Conservation (phyloP, 169 alveolate genomes). For the Cryptosporidium parvum region DNA sequence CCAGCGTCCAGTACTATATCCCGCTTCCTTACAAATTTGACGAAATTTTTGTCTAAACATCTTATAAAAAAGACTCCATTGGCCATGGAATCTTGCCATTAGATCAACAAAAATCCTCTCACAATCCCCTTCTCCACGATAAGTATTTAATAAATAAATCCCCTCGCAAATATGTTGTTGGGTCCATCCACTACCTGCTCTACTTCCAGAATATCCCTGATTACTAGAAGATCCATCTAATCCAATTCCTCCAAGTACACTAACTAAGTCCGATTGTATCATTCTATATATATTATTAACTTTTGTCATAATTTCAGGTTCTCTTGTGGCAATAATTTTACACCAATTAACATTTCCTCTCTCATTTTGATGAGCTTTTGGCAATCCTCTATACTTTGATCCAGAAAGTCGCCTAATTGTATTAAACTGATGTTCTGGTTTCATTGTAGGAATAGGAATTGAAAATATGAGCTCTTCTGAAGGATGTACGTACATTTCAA, state of each 20-base stretch:
- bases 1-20: slow-evolving; percentile 62
- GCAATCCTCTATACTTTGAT: slow-evolving; percentile 62
- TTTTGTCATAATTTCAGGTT: slow-evolving; percentile 44
- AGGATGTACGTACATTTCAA: slow-evolving; percentile 33
- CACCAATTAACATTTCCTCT: slow-evolving; percentile 64
- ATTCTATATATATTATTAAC: slow-evolving; percentile 21
- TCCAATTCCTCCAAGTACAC: slow-evolving; percentile 68
- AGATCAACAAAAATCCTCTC: slow-evolving; percentile 49
- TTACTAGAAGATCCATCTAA: slow-evolving; percentile 53
- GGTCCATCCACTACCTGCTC: slow-evolving; percentile 38
- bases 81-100: slow-evolving; percentile 66
- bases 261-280: slow-evolving; percentile 42
- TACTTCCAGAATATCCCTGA: slow-evolving; percentile 47
- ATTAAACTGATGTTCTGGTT: slow-evolving; percentile 44
- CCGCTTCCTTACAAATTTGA: slow-evolving; percentile 31
- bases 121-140: slow-evolving; percentile 55
- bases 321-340: slow-evolving; percentile 1
- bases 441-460: slow-evolving; percentile 54
- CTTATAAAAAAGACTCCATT: slow-evolving; percentile 59
- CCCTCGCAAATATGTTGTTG: slow-evolving; percentile 73
- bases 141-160: slow-evolving; percentile 41
- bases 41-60: slow-evolving; percentile 74
- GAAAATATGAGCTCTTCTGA: slow-evolving; percentile 21
- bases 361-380: slow-evolving; percentile 50
- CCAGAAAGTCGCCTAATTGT: slow-evolving; percentile 24